Evolutionary conservation across 163 green algal species (phyloP).

Genomic region (Scenedesmus sp.): DNA sequence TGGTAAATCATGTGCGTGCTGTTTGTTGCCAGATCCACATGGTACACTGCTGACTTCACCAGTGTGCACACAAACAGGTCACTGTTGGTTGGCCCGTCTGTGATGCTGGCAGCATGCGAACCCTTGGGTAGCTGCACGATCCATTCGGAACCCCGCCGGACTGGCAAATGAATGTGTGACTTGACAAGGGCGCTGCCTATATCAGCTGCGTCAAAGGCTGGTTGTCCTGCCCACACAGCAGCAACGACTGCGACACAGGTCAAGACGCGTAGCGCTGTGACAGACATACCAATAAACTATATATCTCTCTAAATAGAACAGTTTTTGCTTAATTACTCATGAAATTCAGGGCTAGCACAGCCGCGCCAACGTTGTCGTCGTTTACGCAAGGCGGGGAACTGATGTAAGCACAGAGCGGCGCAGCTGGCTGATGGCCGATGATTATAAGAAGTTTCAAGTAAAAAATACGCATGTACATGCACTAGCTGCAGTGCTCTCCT

Average conservation of each 20-base stretch:
- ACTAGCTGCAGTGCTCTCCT: no score
- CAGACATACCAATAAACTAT: neutral
- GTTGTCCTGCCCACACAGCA: neutral
- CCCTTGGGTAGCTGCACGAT: neutral
- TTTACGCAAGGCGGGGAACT: neutral
- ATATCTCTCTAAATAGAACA: no score
- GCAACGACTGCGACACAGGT: neutral
- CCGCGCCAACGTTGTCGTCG: neutral
- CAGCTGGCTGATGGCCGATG: no score
- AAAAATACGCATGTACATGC: no score
- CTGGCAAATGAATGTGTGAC: neutral
- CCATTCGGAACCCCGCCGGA: neutral
- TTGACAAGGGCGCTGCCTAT: conserved; percentile 8
- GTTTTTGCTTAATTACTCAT: no score
- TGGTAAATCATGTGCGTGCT: neutral
- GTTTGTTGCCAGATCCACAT: conserved; percentile 13
- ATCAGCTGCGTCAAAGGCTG: neutral
- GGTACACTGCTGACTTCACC: conserved; percentile 1
- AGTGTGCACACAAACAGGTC: conserved; percentile 29
- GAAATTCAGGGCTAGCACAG: neutral
- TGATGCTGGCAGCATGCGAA: neutral
- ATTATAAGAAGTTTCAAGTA: no score
- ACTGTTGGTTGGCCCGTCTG: neutral
- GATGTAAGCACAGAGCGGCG: neutral
- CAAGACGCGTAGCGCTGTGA: neutral